Conservation (phyloP, 2,329 filamentous ascomycete genomes). For the Chaetomium globosum region DNA sequence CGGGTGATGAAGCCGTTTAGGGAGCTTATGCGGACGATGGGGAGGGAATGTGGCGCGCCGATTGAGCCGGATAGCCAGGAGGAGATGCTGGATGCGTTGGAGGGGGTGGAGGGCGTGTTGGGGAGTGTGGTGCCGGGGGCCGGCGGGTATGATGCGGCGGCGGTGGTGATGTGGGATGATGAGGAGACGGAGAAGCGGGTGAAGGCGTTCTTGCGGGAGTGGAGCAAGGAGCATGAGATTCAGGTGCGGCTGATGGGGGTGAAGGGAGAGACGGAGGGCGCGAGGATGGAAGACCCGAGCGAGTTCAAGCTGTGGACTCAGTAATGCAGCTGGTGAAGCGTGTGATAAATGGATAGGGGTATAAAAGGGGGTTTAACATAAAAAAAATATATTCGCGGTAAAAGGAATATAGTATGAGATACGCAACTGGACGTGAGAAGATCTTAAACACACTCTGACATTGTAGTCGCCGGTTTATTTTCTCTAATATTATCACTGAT, state of each 20-base stretch:
- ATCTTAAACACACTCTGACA: neutral
- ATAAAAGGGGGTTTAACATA: neutral
- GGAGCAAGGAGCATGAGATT: constrained; percentile 62
- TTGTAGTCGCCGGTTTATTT: neutral
- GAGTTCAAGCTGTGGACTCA: constrained; percentile 51
- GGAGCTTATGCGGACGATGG: constrained; percentile 75
- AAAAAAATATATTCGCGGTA: neutral
- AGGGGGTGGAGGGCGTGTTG: constrained; percentile 71
- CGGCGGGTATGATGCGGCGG: constrained; percentile 89
- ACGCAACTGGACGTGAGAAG: neutral
- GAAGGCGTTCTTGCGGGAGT: constrained; percentile 64
- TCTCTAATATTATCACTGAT: neutral
- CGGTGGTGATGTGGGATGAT: constrained; percentile 75
- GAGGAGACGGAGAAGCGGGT: constrained; percentile 63
- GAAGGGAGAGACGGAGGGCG: constrained; percentile 72
- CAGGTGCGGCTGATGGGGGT: constrained; percentile 71
- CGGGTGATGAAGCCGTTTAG: constrained; percentile 56
- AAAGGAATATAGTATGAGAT: neutral
- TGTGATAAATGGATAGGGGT: neutral
- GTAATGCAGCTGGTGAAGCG: neutral
- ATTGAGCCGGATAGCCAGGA: constrained; percentile 90
- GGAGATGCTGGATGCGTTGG: constrained; percentile 75
- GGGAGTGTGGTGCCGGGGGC: constrained; percentile 93
- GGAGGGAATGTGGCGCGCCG: constrained; percentile 71
- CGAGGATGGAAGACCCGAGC: constrained; percentile 50